A percentile compares a stretch with the other conserved stretches of the same genome.
Conservation (phyloP, 1,284 basidiomycete genomes). For the Apiotrichum brassicae region DNA sequence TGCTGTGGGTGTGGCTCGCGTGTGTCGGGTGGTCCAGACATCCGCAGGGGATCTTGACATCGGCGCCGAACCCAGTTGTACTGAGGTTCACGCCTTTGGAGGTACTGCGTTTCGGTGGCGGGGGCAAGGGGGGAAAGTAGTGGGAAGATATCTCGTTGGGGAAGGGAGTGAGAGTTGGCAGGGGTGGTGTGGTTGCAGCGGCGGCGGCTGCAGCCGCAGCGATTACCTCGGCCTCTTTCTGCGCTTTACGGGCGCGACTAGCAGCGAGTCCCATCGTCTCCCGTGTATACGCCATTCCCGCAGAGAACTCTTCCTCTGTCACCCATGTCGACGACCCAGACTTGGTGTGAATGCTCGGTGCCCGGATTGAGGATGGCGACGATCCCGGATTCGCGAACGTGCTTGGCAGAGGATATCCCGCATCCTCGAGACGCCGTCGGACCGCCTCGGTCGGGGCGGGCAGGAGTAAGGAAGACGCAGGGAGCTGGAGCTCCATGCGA, state of each 20-base stretch:
- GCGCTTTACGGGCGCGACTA: neutral
- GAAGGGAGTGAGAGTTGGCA: no score
- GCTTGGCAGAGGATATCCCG: conserved; percentile 17
- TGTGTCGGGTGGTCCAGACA: neutral
- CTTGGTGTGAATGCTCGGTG: neutral
- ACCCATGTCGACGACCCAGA: neutral
- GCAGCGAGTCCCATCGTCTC: neutral
- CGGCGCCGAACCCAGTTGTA: neutral
- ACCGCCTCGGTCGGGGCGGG: conserved; percentile 19
- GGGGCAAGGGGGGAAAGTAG: neutral
- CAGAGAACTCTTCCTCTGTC: neutral
- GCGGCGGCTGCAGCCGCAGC: neutral
- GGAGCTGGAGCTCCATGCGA: conserved; percentile 21
- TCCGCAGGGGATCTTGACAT: neutral
- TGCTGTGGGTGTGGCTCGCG: neutral
- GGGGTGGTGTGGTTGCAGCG: neutral
- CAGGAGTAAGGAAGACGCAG: conserved; percentile 14
- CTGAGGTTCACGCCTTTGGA: neutral
- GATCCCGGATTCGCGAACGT: neutral
- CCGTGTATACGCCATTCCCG: neutral
- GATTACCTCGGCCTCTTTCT: neutral
- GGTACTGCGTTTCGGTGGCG: neutral
- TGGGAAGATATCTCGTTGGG: no score
- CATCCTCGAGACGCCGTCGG: conserved; percentile 16
- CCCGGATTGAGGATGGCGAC: neutral